Conservation (phyloP, 257 asterid species). For the Vinca minor region DNA sequence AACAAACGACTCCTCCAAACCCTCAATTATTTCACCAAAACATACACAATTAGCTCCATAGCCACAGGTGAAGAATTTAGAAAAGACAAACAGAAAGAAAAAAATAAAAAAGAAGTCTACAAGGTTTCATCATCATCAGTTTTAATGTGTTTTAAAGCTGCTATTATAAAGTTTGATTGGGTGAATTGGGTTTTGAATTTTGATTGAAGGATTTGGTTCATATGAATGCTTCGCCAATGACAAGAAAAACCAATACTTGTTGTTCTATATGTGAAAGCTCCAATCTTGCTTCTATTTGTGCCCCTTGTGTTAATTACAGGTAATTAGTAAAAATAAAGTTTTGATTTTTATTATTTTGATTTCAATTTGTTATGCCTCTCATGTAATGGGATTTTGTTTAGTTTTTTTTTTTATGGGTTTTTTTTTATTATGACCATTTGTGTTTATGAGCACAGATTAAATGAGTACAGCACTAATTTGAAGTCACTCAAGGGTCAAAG, state of each 20-base stretch:
- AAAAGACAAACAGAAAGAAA: background rate
- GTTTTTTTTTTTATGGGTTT: background rate
- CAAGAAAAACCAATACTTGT: conserved; percentile 39
- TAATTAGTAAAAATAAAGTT: too few species aligned
- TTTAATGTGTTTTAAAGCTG: background rate
- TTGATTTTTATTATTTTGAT: too few species aligned
- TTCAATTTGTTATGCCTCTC: background rate
- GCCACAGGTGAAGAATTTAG: background rate
- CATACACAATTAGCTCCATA: background rate
- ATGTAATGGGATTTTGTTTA: background rate
- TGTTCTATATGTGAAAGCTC: conserved; percentile 78
- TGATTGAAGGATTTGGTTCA: background rate
- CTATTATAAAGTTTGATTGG: background rate
- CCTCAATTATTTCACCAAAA: too few species aligned
- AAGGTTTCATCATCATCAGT: background rate
- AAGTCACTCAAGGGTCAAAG: conserved; percentile 58
- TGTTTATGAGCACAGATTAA: conserved; percentile 49
- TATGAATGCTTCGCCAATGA: conserved; percentile 22
- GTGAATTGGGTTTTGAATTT: background rate
- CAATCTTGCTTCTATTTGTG: conserved; percentile 81
- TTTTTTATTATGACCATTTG: background rate
- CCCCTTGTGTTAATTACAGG: conserved; percentile 82
- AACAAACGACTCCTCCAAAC: too few species aligned
- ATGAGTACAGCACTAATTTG: conserved; percentile 46
- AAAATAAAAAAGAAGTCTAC: background rate